phyloP scores from a whole-genome alignment of 2,329 filamentous ascomycete species.

The Exophiala phaeomuriformis region DNA sequence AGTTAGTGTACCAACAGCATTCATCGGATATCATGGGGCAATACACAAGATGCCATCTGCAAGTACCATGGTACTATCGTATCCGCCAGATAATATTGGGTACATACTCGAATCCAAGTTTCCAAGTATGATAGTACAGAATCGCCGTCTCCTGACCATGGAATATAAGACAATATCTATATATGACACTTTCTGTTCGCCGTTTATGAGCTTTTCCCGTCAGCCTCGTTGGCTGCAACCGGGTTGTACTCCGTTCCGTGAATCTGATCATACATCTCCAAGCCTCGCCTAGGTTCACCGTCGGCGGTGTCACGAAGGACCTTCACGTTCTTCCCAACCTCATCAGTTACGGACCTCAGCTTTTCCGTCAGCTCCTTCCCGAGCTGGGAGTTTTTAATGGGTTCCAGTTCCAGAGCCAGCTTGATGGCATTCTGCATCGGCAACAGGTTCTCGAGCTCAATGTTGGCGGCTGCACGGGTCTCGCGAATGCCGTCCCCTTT shows the following conservation, averaged over 20 bases:
- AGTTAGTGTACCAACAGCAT: too few species aligned
- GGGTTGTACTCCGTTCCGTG: background rate
- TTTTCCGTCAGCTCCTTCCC: constrained; percentile 26
- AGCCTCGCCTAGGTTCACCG: constrained; percentile 31
- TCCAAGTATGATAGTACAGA: background rate
- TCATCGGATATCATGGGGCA: too few species aligned
- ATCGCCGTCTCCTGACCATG: background rate
- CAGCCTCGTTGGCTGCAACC: background rate
- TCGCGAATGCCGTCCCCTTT: background rate
- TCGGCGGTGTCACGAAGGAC: constrained; percentile 21
- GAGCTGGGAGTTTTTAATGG: constrained; percentile 27
- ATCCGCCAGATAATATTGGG: background rate
- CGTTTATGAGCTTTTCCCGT: background rate
- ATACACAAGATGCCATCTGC: background rate
- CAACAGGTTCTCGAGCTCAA: constrained; percentile 29
- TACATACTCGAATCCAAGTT: background rate
- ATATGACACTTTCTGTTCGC: background rate
- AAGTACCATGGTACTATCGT: background rate
- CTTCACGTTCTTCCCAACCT: constrained; percentile 51
- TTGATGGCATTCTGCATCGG: constrained; percentile 39
- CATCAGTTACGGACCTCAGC: constrained; percentile 27
- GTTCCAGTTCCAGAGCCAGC: constrained; percentile 30
- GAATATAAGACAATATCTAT: background rate
- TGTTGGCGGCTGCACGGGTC: background rate
- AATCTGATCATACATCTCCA: constrained; percentile 20